Conservation (phyloP, 1,139 yeast species). For the Saccharomyces hybrid region DNA sequence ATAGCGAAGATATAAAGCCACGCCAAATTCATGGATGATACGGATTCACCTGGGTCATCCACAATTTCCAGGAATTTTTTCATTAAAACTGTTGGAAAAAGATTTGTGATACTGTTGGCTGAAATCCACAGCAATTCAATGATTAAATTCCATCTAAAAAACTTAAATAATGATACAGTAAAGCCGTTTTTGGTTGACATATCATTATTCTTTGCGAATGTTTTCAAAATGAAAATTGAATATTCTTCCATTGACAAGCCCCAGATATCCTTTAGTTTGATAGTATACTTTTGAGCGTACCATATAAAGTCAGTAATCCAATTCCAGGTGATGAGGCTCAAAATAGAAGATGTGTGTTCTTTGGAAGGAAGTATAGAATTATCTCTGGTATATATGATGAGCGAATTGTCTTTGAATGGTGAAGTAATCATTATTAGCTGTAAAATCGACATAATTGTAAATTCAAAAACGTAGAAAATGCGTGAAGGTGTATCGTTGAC, state of each 20-base stretch:
- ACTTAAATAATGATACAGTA: not conserved
- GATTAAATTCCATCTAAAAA: not conserved
- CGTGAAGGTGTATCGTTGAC: constrained; percentile 28
- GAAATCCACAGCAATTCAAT: not conserved
- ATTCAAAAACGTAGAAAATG: constrained; percentile 43
- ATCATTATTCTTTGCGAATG: constrained; percentile 3
- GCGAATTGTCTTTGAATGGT: constrained; percentile 54
- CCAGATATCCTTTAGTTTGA: constrained; percentile 3
- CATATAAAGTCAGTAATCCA: constrained; percentile 6
- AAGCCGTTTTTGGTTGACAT: not conserved
- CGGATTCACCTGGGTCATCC: constrained; percentile 24
- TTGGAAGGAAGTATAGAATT: constrained; percentile 54
- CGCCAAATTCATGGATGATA: not conserved
- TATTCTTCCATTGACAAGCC: constrained; percentile 1
- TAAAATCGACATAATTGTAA: constrained; percentile 38
- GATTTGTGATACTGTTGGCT: not conserved
- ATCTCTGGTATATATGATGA: constrained; percentile 43
- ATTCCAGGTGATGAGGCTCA: constrained; percentile 56
- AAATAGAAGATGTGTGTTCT: constrained; percentile 59
- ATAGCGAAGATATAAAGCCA: not conserved
- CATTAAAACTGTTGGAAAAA: constrained; percentile 2
- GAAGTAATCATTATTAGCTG: constrained; percentile 50
- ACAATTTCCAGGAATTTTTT: constrained; percentile 35
- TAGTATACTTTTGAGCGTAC: constrained; percentile 5
- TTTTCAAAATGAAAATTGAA: constrained; percentile 1